These are phyloP conservation scores for Verticillium klebahnii DNA, from an alignment of 2,329 filamentous ascomycete genomes.

Conservation along the genomic window DNA sequence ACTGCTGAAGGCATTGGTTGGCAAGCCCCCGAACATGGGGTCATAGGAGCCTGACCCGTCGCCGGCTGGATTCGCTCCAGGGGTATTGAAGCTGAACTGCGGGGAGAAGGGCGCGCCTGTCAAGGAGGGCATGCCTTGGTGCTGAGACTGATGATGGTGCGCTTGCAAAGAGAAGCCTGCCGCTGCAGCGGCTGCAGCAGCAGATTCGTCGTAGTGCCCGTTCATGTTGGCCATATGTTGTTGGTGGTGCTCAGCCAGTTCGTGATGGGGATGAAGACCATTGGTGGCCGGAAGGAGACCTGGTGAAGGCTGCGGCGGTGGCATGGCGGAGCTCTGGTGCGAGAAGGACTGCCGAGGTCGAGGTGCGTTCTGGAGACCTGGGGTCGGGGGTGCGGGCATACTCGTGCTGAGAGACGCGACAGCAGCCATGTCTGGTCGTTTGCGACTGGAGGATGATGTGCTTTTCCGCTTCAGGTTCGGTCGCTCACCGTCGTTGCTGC, in stretches of 20 bases:
- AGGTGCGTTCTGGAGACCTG: conserved; percentile 23
- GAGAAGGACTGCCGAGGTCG: conserved; percentile 34
- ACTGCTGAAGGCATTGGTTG: conserved; percentile 49
- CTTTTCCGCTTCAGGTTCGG: conserved; percentile 47
- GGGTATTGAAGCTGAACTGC: conserved; percentile 33
- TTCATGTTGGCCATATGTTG: conserved; percentile 24
- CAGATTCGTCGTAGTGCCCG: conserved; percentile 27
- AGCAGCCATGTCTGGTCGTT: conserved; percentile 33
- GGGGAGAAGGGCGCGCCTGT: conserved; percentile 33
- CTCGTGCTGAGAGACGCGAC: conserved; percentile 27
- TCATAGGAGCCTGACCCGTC: conserved; percentile 40
- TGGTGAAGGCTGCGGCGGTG: conserved; percentile 31
- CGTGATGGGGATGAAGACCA: conserved; percentile 28
- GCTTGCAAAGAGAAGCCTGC: conserved; percentile 28
- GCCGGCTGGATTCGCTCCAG: conserved; percentile 22
- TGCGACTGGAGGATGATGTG: conserved; percentile 30
- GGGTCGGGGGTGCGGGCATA: conserved; percentile 20
- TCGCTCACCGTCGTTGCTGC: conserved; percentile 23
- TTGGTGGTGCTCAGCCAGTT: conserved; percentile 23
- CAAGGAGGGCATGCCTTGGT: conserved; percentile 24
- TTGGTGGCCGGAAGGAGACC: conserved; percentile 32
- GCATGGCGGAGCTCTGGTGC: conserved; percentile 18
- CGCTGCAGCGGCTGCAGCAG: conserved; percentile 25
- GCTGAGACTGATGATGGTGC: conserved; percentile 14
- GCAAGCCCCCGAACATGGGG: conserved; percentile 54